phyloP scores from a whole-genome alignment of 306 rosid species.

The Hippophae tibetana region DNA sequence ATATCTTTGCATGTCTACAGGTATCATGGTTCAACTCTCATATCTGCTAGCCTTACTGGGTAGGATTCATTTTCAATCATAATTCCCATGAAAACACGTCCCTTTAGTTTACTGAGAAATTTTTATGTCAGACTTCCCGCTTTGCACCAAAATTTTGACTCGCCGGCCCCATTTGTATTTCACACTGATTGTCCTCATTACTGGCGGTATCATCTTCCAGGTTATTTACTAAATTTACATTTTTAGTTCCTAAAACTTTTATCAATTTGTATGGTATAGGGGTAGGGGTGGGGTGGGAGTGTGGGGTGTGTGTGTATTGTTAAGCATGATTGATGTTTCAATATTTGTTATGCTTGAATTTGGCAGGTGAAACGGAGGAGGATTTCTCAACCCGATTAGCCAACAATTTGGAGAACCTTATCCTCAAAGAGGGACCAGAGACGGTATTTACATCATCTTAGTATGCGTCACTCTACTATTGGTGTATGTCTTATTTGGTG shows the following conservation, averaged over 20 bases:
- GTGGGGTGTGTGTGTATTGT: neutral
- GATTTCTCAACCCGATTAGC: constrained; percentile 89
- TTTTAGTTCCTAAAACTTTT: constrained; percentile 8
- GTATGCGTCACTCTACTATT: constrained; percentile 15
- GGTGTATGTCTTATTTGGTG: constrained; percentile 8
- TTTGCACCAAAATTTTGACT: constrained; percentile 83
- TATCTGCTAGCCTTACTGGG: constrained; percentile 96
- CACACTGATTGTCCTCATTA: constrained; percentile 97
- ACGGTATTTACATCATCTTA: constrained; percentile 38
- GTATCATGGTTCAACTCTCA: constrained; percentile 91
- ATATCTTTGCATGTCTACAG: constrained; percentile 32
- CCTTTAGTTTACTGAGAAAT: constrained; percentile 12
- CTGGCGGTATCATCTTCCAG: constrained; percentile 96
- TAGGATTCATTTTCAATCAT: constrained; percentile 17
- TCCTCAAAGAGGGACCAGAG: constrained; percentile 87
- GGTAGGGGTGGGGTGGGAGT: too few species aligned
- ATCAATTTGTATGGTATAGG: neutral
- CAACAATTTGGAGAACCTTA: constrained; percentile 70
- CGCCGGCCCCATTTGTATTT: constrained; percentile 85
- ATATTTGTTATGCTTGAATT: constrained; percentile 20
- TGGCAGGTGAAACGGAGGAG: constrained; percentile 90
- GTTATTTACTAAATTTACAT: constrained; percentile 22
- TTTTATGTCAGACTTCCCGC: constrained; percentile 66
- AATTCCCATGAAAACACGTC: neutral
- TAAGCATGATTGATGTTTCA: neutral